A percentile compares a stretch with the other conserved stretches of the same genome.
Conservation (phyloP, 257 asterid species). For the Osmanthus fragrans region DNA sequence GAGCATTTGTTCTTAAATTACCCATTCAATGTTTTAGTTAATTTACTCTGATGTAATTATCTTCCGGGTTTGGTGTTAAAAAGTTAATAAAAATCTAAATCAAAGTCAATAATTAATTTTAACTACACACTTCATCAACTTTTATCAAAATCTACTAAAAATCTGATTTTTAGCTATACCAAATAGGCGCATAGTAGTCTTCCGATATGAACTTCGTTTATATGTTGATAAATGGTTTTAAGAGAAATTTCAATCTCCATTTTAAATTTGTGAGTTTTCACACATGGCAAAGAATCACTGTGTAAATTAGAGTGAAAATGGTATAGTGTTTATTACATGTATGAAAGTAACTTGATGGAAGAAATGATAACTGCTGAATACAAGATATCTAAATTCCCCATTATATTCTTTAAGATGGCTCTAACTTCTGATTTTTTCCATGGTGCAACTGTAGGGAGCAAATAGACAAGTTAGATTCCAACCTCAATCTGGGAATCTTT, state of each 20-base stretch:
- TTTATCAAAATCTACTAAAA: no score
- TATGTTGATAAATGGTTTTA: neutral
- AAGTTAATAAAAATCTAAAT: no score
- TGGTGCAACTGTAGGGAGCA: slow-evolving; percentile 44
- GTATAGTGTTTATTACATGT: neutral
- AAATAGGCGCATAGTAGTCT: neutral
- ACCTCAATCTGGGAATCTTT: slow-evolving; percentile 34
- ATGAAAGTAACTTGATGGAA: neutral
- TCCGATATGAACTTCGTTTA: slow-evolving; percentile 3
- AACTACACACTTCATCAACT: no score
- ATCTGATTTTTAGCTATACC: no score
- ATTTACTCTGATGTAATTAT: neutral
- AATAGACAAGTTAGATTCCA: slow-evolving; percentile 47
- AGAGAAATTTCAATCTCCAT: neutral
- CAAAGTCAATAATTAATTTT: no score
- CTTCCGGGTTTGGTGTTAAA: neutral
- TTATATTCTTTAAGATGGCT: neutral
- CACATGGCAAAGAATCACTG: neutral
- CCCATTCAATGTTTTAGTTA: no score
- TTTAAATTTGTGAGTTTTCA: slow-evolving; percentile 1
- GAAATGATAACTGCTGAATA: neutral
- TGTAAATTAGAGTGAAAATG: neutral
- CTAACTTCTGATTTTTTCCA: neutral
- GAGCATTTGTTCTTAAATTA: neutral
- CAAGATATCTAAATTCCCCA: neutral